phyloP scores from a whole-genome alignment of 306 rosid species.

The Argentina anserina region DNA sequence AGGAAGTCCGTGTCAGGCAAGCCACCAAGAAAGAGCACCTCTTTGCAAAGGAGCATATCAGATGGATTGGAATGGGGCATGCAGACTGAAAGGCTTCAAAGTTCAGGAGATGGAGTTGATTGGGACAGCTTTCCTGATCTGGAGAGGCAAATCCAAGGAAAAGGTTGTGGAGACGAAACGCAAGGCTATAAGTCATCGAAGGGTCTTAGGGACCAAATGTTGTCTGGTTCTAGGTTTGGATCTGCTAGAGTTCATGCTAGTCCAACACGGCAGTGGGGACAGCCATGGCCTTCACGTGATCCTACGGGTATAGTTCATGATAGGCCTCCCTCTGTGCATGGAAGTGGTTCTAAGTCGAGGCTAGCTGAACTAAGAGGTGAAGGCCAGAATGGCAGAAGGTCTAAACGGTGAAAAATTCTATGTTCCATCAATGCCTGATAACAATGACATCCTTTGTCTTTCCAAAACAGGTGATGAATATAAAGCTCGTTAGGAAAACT shows the following conservation, averaged over 20 bases:
- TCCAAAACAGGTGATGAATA: slow-evolving; percentile 3
- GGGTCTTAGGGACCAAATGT: slow-evolving; percentile 70
- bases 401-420: slow-evolving; percentile 44
- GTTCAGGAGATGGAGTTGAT: slow-evolving; percentile 56
- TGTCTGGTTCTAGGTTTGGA: slow-evolving; percentile 59
- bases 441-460: not conserved
- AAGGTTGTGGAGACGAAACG: slow-evolving; percentile 49
- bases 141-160: slow-evolving; percentile 64
- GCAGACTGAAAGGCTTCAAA: slow-evolving; percentile 61
- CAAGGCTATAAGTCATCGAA: slow-evolving; percentile 69
- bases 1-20: slow-evolving; percentile 70
- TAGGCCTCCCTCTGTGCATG: slow-evolving; percentile 45
- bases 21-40: slow-evolving; percentile 67
- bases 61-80: slow-evolving; percentile 78
- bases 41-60: slow-evolving; percentile 85
- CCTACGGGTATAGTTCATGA: slow-evolving; percentile 42
- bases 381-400: slow-evolving; percentile 52
- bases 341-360: slow-evolving; percentile 66
- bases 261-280: slow-evolving; percentile 77
- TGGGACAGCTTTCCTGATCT: slow-evolving; percentile 76
- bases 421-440: slow-evolving; percentile 13
- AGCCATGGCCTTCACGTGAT: slow-evolving; percentile 71
- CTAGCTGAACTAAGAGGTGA: slow-evolving; percentile 64
- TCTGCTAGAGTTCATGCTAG: slow-evolving; percentile 58
- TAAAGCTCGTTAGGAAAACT: not conserved